Evolutionary conservation across 2,329 filamentous ascomycete genomes (phyloP).

Genomic region (Colletotrichum salicis): DNA sequence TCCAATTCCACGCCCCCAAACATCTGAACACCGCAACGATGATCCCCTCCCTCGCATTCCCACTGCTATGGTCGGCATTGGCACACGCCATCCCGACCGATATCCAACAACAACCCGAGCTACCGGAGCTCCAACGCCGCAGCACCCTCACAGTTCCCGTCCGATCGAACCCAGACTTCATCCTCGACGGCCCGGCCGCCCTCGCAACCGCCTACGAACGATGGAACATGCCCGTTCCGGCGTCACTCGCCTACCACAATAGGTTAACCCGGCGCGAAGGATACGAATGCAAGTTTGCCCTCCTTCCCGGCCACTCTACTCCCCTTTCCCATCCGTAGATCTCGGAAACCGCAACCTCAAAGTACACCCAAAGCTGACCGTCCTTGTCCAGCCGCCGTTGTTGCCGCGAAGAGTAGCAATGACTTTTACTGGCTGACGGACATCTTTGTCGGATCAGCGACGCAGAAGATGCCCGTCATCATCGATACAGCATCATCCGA

Average conservation of each 20-base stretch:
- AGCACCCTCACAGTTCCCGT: conserved; percentile 18
- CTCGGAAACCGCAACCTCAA: too few relatives aligned
- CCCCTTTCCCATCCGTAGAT: not conserved
- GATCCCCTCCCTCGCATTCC: not conserved
- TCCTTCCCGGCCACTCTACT: not conserved
- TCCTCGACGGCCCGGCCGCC: conserved; percentile 24
- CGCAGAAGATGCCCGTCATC: conserved; percentile 27
- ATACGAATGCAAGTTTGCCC: conserved; percentile 11
- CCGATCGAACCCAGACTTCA: conserved; percentile 18
- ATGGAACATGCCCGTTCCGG: conserved; percentile 28
- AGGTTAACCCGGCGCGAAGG: conserved; percentile 16
- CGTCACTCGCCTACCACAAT: conserved; percentile 22
- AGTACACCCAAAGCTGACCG: not conserved
- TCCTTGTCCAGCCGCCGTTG: conserved; percentile 1
- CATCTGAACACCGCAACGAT: not conserved
- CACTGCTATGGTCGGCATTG: conserved; percentile 1
- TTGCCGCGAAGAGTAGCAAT: not conserved
- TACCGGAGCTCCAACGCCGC: not conserved
- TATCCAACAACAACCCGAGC: not conserved
- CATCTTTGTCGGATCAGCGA: conserved; percentile 15
- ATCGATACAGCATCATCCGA: conserved; percentile 28
- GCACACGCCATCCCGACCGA: conserved; percentile 10
- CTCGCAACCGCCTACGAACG: conserved; percentile 26
- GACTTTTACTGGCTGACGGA: conserved; percentile 29
- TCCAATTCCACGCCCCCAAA: not conserved